phyloP scores from a whole-genome alignment of 371 early-diverging fungal species.

The Fennellomyces sp. region DNA sequence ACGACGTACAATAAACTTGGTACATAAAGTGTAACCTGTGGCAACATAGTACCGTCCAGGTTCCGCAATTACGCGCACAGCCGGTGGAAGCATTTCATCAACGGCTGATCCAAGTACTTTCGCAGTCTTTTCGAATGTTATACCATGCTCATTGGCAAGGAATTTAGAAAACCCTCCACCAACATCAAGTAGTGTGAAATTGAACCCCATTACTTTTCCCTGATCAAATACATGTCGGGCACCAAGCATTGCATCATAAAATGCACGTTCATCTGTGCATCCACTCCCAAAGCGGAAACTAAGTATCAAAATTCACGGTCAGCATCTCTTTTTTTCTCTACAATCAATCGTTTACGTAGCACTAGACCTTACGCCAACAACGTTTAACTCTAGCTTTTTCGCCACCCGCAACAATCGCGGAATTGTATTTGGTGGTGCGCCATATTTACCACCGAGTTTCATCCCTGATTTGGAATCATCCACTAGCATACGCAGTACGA shows the following conservation, averaged over 20 bases:
- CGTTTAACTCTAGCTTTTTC: conserved; percentile 74
- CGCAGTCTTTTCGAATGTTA: conserved; percentile 87
- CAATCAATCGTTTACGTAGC: too few relatives aligned
- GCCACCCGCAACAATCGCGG: conserved; percentile 73
- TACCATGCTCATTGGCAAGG: conserved; percentile 66
- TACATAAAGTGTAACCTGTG: conserved; percentile 90
- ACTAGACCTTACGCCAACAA: conserved; percentile 89
- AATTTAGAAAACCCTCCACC: conserved; percentile 96
- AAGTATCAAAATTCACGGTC: background rate
- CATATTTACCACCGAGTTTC: conserved; percentile 95
- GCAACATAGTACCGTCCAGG: conserved; percentile 97
- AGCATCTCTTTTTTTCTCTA: background rate
- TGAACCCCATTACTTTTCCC: conserved; percentile 74
- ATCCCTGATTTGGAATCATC: conserved; percentile 94
- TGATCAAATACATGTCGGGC: conserved; percentile 90
- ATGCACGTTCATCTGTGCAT: conserved; percentile 89
- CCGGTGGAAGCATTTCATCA: conserved; percentile 73
- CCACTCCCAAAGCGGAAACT: conserved; percentile 96
- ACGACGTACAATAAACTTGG: conserved; percentile 86
- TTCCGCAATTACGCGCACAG: conserved; percentile 92
- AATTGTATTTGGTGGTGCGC: conserved; percentile 80
- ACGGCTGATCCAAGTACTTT: conserved; percentile 78
- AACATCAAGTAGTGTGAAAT: conserved; percentile 85
- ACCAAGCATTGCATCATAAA: conserved; percentile 84
- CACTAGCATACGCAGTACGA: conserved; percentile 91